These are phyloP conservation scores for Kodamaea neixiangensis DNA, from an alignment of 805 yeast species.

Conservation along the genomic window DNA sequence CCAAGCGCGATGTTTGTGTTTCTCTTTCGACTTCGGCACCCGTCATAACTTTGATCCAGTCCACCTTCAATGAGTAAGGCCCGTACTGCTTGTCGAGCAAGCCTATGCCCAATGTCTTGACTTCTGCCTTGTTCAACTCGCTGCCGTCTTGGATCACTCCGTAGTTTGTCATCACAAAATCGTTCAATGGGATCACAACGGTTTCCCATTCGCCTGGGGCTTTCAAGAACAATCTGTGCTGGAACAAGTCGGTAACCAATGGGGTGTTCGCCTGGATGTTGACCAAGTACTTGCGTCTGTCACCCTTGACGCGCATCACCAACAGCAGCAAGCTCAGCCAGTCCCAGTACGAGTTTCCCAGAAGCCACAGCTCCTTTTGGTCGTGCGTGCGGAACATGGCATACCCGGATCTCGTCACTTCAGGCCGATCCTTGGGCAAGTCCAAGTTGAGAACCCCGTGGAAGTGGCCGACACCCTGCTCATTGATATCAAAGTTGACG, in stretches of 20 bases:
- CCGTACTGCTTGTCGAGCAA: conserved; percentile 78
- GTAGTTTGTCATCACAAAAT: conserved; percentile 80
- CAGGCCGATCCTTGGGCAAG: conserved; percentile 62
- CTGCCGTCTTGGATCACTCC: conserved; percentile 60
- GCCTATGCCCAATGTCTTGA: conserved; percentile 77
- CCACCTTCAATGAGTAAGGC: conserved; percentile 67
- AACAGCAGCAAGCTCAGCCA: conserved; percentile 64
- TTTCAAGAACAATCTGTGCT: conserved; percentile 73
- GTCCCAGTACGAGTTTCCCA: conserved; percentile 61
- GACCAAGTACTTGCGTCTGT: conserved; percentile 70
- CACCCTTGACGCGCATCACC: conserved; percentile 71
- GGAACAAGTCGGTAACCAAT: conserved; percentile 75
- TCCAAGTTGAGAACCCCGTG: conserved; percentile 69
- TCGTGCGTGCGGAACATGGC: conserved; percentile 85
- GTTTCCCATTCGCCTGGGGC: conserved; percentile 83
- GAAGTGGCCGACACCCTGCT: conserved; percentile 35
- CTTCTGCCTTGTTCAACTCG: conserved; percentile 60
- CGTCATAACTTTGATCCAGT: conserved; percentile 69
- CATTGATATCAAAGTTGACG: conserved; percentile 49
- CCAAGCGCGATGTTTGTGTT: conserved; percentile 36
- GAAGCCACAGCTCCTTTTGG: conserved; percentile 52
- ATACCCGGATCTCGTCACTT: conserved; percentile 67
- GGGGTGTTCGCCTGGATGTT: conserved; percentile 83
- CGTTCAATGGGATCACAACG: conserved; percentile 72
- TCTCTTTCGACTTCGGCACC: conserved; percentile 51